Evolutionary conservation across 169 alveolate species (phyloP), one percentile per base, ranked within the genome.

Genomic region (Cryptosporidium parvum): DNA sequence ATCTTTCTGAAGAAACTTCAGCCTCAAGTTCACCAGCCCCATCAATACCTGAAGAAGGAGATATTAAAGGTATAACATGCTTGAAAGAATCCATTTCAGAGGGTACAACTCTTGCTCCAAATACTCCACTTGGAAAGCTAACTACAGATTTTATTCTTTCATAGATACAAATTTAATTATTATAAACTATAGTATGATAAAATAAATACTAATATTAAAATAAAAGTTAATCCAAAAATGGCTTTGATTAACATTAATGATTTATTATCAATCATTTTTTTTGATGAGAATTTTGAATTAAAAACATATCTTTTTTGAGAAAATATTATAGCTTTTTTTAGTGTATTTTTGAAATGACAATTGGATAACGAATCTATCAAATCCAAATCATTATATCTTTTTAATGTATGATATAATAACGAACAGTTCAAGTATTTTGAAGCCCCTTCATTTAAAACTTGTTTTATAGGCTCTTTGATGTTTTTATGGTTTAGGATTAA

Each of bases 1-100:
- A 12, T 44, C n/a, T 26, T 18, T 10, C 48, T 56, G 86, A 52
- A 18, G 86, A 51, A 58, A 53, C 58, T 35, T 23, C 86, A 16
- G 21, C 31, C 16, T 71, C 85, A 48, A 31, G 23, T 35, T 73
- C 86, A 1, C 86, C 86, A 0, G 35, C 59, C 12, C 86, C 86
- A 3, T 73, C 86, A 21, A 73, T 73, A 33, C 86, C 86, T 51
- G 86, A 73, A 52, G 86, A 73, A n/a, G 86, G 86, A 12, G 70
- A 51, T 53, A 73, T 73, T 9, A 73, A 73, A 58, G 39, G n/a
- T 2, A 6, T 59, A 73, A 18, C 52, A 10, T 4, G 53, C 58
- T 29, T 21, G 2, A 56, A 51, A 53, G 53, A 51, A 21, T n/a
- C 71, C 6, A 33, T 42, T n/a, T 73, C 86, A 8, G 86, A 73